phyloP scores from a whole-genome alignment of 192 early-diverging fungal genomes.

The Ambispora gerdemannii region DNA sequence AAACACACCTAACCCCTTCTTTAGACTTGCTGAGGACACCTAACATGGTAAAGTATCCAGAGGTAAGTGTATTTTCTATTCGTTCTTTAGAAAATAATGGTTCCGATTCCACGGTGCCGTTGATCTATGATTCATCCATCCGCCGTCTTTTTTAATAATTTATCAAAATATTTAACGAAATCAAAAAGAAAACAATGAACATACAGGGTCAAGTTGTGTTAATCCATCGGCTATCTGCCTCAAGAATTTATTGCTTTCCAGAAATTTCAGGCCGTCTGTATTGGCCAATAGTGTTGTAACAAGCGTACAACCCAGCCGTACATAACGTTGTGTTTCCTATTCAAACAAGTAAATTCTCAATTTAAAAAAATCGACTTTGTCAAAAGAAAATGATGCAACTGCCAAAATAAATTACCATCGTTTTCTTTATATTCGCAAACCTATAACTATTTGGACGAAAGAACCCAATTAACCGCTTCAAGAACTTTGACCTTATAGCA shows the following conservation, averaged over 20 bases:
- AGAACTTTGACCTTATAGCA: conserved; percentile 65
- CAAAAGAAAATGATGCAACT: background rate
- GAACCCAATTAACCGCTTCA: conserved; percentile 70
- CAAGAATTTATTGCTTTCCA: conserved; percentile 67
- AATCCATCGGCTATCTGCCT: conserved; percentile 72
- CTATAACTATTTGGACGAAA: conserved; percentile 67
- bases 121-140: conserved; percentile 41
- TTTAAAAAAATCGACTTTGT: background rate
- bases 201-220: conserved; percentile 69
- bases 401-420: background rate
- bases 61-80: conserved; percentile 67
- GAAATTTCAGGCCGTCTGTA: conserved; percentile 63
- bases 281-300: conserved; percentile 60
- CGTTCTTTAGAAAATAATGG: conserved; percentile 71
- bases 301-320: conserved; percentile 67
- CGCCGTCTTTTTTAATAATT: too few species aligned
- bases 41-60: conserved; percentile 77
- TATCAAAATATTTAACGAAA: too few species aligned
- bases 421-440: conserved; percentile 54
- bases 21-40: conserved; percentile 58
- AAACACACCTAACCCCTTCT: conserved; percentile 59
- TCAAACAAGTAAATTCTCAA: background rate
- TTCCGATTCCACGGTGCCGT: conserved; percentile 47
- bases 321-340: conserved; percentile 42
- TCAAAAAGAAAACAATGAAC: conserved; percentile 33